A percentile compares a stretch with the other conserved stretches of the same genome.
Evolutionary conservation across 768 basidiomycete genomes (phyloP).

Genomic region (Leccinum uliginosum): DNA sequence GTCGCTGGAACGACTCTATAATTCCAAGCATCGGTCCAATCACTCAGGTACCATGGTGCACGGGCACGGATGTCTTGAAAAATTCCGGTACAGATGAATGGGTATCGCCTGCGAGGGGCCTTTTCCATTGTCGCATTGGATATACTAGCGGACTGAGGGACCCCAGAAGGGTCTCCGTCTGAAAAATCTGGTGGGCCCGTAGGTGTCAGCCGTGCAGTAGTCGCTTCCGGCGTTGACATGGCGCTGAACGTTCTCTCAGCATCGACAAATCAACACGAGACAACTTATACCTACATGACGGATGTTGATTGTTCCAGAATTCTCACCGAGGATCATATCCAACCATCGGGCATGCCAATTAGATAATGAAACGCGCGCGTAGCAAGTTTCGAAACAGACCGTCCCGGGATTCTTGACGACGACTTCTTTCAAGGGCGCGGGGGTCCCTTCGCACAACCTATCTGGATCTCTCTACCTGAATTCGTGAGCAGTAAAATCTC

Average conservation of each 20-base stretch:
- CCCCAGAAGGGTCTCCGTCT: not conserved
- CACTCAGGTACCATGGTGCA: slow-evolving; percentile 73
- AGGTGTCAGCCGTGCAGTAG: not conserved
- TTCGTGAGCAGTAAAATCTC: not conserved
- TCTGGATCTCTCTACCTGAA: not conserved
- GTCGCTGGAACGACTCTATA: slow-evolving; percentile 88
- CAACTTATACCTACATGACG: not conserved
- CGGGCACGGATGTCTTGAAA: slow-evolving; percentile 64
- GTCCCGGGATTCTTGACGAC: not conserved
- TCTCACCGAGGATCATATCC: not conserved
- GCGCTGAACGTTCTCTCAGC: not conserved
- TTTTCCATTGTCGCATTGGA: slow-evolving; percentile 3
- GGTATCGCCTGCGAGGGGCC: not conserved
- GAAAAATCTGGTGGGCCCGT: not conserved
- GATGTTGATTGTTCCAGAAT: not conserved
- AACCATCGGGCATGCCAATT: not conserved
- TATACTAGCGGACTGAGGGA: slow-evolving; percentile 1
- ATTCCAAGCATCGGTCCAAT: slow-evolving; percentile 92
- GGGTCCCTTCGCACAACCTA: not conserved
- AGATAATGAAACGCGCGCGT: not conserved
- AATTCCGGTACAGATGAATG: slow-evolving; percentile 54
- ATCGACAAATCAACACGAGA: not conserved
- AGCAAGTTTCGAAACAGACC: not conserved
- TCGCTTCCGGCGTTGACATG: not conserved
- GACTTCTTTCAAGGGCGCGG: not conserved